phyloP scores from a whole-genome alignment of 192 early-diverging fungal species.

The Backusella sp. region DNA sequence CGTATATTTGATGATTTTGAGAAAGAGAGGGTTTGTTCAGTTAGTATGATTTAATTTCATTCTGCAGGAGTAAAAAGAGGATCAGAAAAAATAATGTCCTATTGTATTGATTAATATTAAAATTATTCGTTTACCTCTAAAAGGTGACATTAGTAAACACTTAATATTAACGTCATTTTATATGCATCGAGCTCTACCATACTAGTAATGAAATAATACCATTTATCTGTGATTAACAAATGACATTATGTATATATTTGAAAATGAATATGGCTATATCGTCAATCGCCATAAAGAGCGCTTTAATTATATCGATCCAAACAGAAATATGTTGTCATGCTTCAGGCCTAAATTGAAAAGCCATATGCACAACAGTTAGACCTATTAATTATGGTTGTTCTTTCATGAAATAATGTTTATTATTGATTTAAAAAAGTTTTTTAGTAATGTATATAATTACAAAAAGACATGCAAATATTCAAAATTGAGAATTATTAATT shows the following conservation, averaged over 20 bases:
- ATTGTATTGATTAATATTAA: not conserved
- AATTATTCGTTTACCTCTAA: not conserved
- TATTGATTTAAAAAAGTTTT: too few species aligned
- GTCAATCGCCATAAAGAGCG: not conserved
- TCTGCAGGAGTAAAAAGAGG: too few species aligned
- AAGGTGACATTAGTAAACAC: not conserved
- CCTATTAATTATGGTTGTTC: too few species aligned
- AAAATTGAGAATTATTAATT: constrained; percentile 24
- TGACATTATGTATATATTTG: too few species aligned
- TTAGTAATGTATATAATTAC: too few species aligned
- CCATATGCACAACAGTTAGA: too few species aligned
- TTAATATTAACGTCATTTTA: not conserved
- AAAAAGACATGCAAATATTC: not conserved
- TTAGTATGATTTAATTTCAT: not conserved
- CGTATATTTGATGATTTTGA: too few species aligned
- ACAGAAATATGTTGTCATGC: not conserved
- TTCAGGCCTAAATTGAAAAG: too few species aligned
- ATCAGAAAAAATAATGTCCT: too few species aligned
- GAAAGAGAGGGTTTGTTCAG: not conserved
- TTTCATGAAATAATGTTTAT: too few species aligned
- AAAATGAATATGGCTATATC: not conserved
- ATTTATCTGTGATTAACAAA: too few species aligned
- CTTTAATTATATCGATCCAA: not conserved
- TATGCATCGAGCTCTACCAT: not conserved
- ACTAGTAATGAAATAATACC: not conserved